A percentile compares a stretch with the other conserved stretches of the same genome.
These are phyloP conservation scores for Podaxis sp. DNA, from an alignment of 768 basidiomycete species.

Conservation along the genomic window DNA sequence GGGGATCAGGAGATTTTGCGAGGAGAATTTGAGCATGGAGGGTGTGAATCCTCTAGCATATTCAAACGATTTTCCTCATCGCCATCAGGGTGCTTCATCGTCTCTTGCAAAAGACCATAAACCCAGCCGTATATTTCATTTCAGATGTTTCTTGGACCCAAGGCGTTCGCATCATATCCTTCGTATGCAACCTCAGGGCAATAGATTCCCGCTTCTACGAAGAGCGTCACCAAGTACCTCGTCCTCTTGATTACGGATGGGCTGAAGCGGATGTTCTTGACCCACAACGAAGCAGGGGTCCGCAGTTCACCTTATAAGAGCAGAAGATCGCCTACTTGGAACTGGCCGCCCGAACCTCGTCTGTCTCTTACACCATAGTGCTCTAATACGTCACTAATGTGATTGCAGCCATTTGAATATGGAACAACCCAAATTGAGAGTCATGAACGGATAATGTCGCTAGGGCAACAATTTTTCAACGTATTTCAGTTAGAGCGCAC, in stretches of 20 bases:
- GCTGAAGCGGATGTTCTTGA: constrained; percentile 34
- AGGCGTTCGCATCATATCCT: constrained; percentile 23
- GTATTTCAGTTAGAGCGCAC: constrained; percentile 8
- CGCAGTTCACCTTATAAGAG: constrained; percentile 25
- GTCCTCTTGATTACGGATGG: constrained; percentile 31
- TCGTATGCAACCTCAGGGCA: constrained; percentile 28
- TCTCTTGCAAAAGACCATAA: constrained; percentile 20
- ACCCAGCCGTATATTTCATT: constrained; percentile 22
- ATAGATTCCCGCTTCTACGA: constrained; percentile 22
- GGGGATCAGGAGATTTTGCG: constrained; percentile 28
- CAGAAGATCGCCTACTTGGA: constrained; percentile 21
- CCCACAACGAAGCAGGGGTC: constrained; percentile 13
- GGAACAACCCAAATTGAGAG: constrained; percentile 25
- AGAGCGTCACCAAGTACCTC: constrained; percentile 24
- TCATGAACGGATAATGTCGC: constrained; percentile 18
- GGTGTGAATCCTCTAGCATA: constrained; percentile 27
- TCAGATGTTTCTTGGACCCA: constrained; percentile 23
- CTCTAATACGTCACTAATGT: neutral
- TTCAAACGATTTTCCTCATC: neutral
- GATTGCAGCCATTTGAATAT: constrained; percentile 27
- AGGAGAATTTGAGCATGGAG: constrained; percentile 48
- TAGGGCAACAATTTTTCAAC: constrained; percentile 25
- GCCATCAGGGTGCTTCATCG: constrained; percentile 23
- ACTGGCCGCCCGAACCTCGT: constrained; percentile 18
- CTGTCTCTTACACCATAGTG: neutral